Base-by-base conservation (phyloP, 2,329 filamentous ascomycete species). In the Sporothrix brasiliensis region DNA sequence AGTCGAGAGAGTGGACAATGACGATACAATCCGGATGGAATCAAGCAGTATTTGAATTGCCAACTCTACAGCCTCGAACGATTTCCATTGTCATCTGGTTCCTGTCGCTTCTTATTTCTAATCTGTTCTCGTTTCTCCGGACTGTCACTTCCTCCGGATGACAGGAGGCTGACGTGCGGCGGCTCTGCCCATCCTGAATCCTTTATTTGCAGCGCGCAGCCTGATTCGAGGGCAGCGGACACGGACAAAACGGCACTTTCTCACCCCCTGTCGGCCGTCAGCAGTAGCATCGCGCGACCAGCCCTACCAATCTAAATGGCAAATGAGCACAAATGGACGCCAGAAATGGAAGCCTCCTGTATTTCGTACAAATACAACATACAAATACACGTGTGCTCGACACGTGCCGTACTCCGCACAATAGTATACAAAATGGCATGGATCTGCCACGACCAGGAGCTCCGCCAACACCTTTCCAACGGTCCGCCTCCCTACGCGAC, bases 271-370 rank as follows among this genome's bases (percentile, higher is more conserved):
- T 60, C 56, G 19, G 34, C 19, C 54, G 56, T 60, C 56, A 60
- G 56, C 30, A 41, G 56, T 60, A 60, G 56, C 56, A 60, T 60
- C 56, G 56, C 56, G 56, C 56, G 34, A 41, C 3, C 56, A 60
- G 56, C 56, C 56, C 30, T 49, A 49, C 11, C 44, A 13, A 19
- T 49, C 14, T 49, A 16, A 49, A 49, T 49, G 14, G 1, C 6
- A 34, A n/a, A 54, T 16, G 52, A 6, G 44, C 44, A 53, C 3
- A 53, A 58, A 19, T 60, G 27, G 27, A 30, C 27, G 27, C 27
- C 27, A 30, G 27, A 30, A 30, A 30, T 30, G 3, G 27, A 30
- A 30, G 27, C 27, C 27, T 30, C 27, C n/a, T n/a, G n/a, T n/a
- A n/a, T n/a, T n/a, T n/a, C 2, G 34, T 34, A 44, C 56, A 24